phyloP scores from a whole-genome alignment of 2,329 filamentous ascomycete genomes.

The Nigrospora osmanthi region DNA sequence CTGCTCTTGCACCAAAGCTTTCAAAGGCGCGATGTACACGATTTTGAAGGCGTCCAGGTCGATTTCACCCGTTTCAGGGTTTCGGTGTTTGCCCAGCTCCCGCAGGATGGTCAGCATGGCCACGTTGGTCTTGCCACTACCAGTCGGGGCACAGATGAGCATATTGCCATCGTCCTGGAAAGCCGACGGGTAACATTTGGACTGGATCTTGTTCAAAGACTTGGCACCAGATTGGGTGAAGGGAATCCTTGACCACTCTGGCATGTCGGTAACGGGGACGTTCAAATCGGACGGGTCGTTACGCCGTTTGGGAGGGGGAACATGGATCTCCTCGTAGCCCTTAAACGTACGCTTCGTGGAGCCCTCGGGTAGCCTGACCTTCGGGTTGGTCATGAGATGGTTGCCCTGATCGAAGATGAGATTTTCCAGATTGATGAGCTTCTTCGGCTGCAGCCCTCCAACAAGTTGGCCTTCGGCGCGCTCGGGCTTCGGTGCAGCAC shows the following conservation, averaged over 20 bases:
- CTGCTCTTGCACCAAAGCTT: constrained; percentile 94
- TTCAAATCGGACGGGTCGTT: constrained; percentile 72
- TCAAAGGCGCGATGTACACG: constrained; percentile 92
- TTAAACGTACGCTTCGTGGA: constrained; percentile 95
- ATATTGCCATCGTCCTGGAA: constrained; percentile 95
- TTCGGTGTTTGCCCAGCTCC: constrained; percentile 91
- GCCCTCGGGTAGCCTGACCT: constrained; percentile 85
- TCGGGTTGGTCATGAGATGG: constrained; percentile 98
- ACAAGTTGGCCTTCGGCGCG: constrained; percentile 61
- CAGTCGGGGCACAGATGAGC: constrained; percentile 94
- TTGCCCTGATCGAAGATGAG: constrained; percentile 96
- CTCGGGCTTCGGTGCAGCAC: constrained; percentile 40
- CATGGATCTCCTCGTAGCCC: constrained; percentile 97
- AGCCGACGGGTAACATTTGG: constrained; percentile 82
- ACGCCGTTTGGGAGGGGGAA: constrained; percentile 84
- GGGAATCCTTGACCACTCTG: constrained; percentile 82
- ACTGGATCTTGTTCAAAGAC: constrained; percentile 90
- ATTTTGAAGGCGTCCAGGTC: constrained; percentile 97
- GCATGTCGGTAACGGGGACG: constrained; percentile 79
- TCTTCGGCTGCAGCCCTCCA: constrained; percentile 78
- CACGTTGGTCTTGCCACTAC: constrained; percentile 97
- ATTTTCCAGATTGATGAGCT: constrained; percentile 89
- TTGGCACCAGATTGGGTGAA: constrained; percentile 67
- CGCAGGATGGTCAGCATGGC: constrained; percentile 95
- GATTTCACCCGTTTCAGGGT: constrained; percentile 84